Base-by-base conservation (phyloP, 768 basidiomycete genomes). In the Heimioporus sp. region DNA sequence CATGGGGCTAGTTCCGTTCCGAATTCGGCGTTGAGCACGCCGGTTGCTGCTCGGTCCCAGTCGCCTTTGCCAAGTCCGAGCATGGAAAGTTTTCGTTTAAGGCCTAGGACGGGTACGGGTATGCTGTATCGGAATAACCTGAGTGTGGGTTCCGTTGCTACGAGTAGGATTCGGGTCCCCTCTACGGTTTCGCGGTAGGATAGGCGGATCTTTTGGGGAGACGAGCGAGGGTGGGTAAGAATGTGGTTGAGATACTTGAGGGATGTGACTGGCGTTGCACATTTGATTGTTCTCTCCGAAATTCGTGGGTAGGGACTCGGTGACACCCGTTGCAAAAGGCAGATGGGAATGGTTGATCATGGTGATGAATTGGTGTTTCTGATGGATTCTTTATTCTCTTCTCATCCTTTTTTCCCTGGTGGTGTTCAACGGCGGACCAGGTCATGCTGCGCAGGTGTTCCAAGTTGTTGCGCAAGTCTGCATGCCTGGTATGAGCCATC, bases 61-160 rank as follows among this genome's bases (percentile, higher is more conserved):
- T 65, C 64, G 5, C 57, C 61, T 20, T 32, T 60, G 3, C 30
- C 58, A 1, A 57, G 48, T 19, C 28, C 49, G 10, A 30, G 34
- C 37, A 54, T 45, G 17, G 66, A 63, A 32, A 28, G 59, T 44
- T 57, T 62, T 4, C 68, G 73, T 15, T 81, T 80, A 17, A 78
- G 70, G 55, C 83, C 85, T 10, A 67, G 85, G 28, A 86, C 80
- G 10, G 85, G 85, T 7, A 83, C 85, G 11, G 85, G 85, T n/a
- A 87, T 87, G 85, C 68, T 73, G 35, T 87, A 87, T 60, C 73
- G 79, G 41, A 79, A 71, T 35, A 67, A 63, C 31, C 31, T 66
- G 44, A 52, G 51, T 32, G 52, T 51, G 19, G 46, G 40, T 15
- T 42, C 60, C 28, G 46, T 43, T 12, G 43, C 73, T 65, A 66